Evolutionary conservation across 345 rosid genomes (phyloP), one percentile per base, ranked within the genome.

Genomic region (Aurinia saxatilis): DNA sequence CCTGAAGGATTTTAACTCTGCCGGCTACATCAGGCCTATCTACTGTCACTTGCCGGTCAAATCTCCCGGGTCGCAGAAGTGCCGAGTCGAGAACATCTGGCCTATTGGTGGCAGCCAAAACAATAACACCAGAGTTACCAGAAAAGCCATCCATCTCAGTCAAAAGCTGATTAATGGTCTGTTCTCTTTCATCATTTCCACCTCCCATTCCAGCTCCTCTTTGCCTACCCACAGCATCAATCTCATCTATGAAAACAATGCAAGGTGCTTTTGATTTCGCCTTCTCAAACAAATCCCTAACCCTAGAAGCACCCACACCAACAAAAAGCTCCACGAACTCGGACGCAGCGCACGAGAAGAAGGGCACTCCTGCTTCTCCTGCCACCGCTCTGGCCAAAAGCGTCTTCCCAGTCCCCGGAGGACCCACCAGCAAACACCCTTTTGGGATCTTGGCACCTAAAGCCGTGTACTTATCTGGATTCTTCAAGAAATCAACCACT

Each of bases 181-280:
- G 96, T 63, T 91, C 98, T 19, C 92, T 88, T 78, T 91, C 96
- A 61, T 91, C 96, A 60, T 88, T 88, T 52, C 96, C 98, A 42
- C 96, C 98, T 51, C 96, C 96, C 48, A 84, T 79, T 10, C 96
- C 98, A 9, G 96, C 95, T 65, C 98, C 98, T 73, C 98, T 84
- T 75, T 91, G 95, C 73, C 98, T 79, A 38, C 92, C 93, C 12
- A 89, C 98, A 3, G 88, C 98, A 52, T 83, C 95, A 73, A 92
- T 92, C 69, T 92, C 98, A 77, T 91, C 95, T 4, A 86, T 86
- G 34, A 91, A 86, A 44, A 80, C 98, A 68, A 83, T 82, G 61
- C 86, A 85, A 2, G 95, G 95, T 0, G 96, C 96, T 59, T 84
- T 91, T 0, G 88, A 68, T 52, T 91, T 86, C 0, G 92, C 98